Conservation (phyloP, 495 filamentous ascomycete genomes). For the Penicillium odoratum region DNA sequence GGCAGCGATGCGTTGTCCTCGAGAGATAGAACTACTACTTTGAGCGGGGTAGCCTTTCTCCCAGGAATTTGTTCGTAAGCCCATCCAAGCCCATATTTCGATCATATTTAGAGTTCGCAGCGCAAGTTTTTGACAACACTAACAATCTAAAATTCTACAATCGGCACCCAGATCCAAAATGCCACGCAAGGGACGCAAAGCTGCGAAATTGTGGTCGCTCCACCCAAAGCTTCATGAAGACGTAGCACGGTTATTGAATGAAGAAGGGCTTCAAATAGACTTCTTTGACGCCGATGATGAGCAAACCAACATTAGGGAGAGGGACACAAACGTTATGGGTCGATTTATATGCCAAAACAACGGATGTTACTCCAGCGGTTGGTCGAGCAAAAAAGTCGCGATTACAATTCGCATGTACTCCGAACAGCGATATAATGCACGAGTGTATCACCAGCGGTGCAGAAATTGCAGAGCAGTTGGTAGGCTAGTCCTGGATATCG, state of each 20-base stretch:
- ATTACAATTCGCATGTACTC: conserved; percentile 49
- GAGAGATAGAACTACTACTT: conserved; percentile 14
- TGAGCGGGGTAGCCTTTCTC: conserved; percentile 15
- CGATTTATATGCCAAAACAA: conserved; percentile 28
- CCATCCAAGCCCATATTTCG: conserved; percentile 11
- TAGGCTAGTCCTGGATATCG: conserved; percentile 36
- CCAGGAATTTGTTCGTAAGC: conserved; percentile 9
- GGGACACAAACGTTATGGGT: conserved; percentile 33
- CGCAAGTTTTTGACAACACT: conserved; percentile 9
- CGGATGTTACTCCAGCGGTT: conserved; percentile 17
- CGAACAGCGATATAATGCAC: conserved; percentile 44
- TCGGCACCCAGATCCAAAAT: conserved; percentile 14
- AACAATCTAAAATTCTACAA: conserved; percentile 7
- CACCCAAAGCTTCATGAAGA: conserved; percentile 36
- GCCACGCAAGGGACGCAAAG: conserved; percentile 11
- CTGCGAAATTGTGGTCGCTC: conserved; percentile 35
- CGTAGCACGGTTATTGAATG: conserved; percentile 34
- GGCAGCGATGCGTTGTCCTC: conserved; percentile 16
- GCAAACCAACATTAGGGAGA: not conserved
- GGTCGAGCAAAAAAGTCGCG: conserved; percentile 44
- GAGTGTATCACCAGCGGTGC: conserved; percentile 51
- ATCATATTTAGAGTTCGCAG: conserved; percentile 11
- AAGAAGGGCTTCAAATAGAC: conserved; percentile 19
- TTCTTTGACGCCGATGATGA: conserved; percentile 18
- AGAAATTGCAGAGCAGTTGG: conserved; percentile 32